Evolutionary conservation across 108 stramenopile genomes (phyloP).

Genomic region (Skeletonema grethae): DNA sequence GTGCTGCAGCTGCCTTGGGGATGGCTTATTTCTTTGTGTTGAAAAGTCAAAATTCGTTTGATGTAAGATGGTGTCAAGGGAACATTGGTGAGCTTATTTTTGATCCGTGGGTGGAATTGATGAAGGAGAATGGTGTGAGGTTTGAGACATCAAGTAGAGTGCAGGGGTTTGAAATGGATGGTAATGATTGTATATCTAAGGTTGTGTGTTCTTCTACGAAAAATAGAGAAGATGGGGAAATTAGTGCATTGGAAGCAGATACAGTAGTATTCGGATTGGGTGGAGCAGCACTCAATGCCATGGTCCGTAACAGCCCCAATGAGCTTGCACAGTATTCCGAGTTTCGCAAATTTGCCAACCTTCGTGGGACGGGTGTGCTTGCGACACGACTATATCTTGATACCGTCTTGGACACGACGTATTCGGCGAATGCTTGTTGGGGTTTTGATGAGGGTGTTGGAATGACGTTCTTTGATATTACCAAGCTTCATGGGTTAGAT

Average conservation of each 20-base stretch:
- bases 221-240: background rate
- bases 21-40: constrained; percentile 90
- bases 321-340: constrained; percentile 57
- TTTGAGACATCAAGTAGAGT: constrained; percentile 57
- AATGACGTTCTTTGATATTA: constrained; percentile 84
- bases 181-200: constrained; percentile 11
- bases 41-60: constrained; percentile 73
- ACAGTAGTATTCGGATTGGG: constrained; percentile 80
- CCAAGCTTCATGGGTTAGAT: constrained; percentile 57
- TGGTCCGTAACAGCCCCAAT: constrained; percentile 55
- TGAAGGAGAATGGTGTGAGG: constrained; percentile 47
- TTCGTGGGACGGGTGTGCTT: constrained; percentile 74
- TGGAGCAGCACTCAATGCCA: constrained; percentile 66
- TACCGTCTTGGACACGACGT: constrained; percentile 52
- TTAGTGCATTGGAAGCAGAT: constrained; percentile 55
- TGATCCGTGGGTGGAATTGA: constrained; percentile 70
- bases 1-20: constrained; percentile 82
- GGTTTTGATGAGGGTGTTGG: constrained; percentile 84
- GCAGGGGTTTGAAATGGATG: constrained; percentile 45
- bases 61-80: constrained; percentile 81
- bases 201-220: constrained; percentile 12
- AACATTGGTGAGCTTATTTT: constrained; percentile 81
- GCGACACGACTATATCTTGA: constrained; percentile 79
- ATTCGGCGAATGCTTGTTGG: constrained; percentile 86
- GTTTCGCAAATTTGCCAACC: constrained; percentile 70